Evolutionary conservation across 208 protist species (phyloP).

Genomic region (Crithidia brevicula): DNA sequence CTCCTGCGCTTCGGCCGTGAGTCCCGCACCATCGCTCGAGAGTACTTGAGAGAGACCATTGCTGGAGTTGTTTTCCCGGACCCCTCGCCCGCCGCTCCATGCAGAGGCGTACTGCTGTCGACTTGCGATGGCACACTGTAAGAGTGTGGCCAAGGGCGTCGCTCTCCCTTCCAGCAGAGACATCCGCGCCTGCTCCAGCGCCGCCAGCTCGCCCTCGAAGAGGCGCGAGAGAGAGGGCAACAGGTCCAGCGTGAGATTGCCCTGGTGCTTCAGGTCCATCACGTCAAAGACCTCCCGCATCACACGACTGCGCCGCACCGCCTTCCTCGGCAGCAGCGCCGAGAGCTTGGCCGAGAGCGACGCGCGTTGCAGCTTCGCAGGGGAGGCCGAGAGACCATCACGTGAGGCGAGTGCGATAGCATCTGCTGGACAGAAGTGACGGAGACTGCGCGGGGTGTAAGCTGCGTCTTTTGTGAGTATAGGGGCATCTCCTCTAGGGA

Average conservation of each 20-base stretch:
- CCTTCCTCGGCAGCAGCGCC: constrained; percentile 22
- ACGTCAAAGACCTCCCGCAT: constrained; percentile 65
- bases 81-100: not conserved
- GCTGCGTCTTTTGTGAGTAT: not conserved
- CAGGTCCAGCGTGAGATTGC: constrained; percentile 32
- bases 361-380: not conserved
- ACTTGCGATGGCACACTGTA: constrained; percentile 13
- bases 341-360: constrained; percentile 23
- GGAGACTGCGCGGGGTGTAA: not conserved
- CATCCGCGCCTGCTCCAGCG: constrained; percentile 21
- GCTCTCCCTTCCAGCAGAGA: constrained; percentile 2
- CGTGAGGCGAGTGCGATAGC: not conserved
- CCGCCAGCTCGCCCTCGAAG: constrained; percentile 51
- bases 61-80: not conserved
- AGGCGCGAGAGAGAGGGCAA: constrained; percentile 51
- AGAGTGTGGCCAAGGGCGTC: constrained; percentile 9
- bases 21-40: constrained; percentile 2
- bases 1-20: not conserved
- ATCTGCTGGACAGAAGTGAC: constrained; percentile 7
- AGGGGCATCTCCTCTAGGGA: too few relatives aligned
- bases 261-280: constrained; percentile 57
- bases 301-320: constrained; percentile 44
- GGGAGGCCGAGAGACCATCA: not conserved
- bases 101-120: constrained; percentile 11
- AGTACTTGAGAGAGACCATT: not conserved